These are phyloP conservation scores for Choanephora cucurbitarum DNA, from an alignment of 371 early-diverging fungal species.

Conservation along the genomic window DNA sequence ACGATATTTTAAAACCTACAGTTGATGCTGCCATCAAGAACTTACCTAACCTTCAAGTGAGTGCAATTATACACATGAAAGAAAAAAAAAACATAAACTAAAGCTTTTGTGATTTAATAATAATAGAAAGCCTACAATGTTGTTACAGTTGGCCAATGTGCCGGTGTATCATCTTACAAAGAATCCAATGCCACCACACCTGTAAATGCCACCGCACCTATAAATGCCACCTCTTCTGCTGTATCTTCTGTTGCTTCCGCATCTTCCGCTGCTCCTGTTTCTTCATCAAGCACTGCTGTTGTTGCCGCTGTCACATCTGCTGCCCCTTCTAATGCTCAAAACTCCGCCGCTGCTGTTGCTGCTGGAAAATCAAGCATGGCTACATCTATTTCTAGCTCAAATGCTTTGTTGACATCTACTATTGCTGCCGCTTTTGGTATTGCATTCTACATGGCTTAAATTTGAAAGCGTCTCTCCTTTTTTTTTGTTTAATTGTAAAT, in stretches of 20 bases:
- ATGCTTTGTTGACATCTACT: neutral
- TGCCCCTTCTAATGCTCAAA: constrained; percentile 7
- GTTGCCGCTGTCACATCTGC: constrained; percentile 7
- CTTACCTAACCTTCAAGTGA: constrained; percentile 48
- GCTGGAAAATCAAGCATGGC: neutral
- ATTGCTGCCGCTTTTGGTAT: constrained; percentile 7
- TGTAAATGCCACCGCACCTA: constrained; percentile 13
- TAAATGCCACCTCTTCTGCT: constrained; percentile 18
- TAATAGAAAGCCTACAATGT: constrained; percentile 43
- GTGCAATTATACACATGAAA: neutral
- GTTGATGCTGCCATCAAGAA: constrained; percentile 65
- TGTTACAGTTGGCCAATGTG: constrained; percentile 44
- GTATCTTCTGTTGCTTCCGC: constrained; percentile 23
- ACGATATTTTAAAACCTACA: constrained; percentile 53
- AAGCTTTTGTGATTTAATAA: neutral
- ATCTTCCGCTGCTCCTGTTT: neutral
- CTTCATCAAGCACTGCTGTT: no score
- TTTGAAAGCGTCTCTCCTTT: neutral
- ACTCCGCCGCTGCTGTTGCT: constrained; percentile 1
- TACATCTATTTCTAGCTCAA: neutral
- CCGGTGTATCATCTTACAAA: constrained; percentile 41
- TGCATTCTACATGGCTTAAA: neutral
- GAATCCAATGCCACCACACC: constrained; percentile 24
- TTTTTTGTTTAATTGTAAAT: neutral
- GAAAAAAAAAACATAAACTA: no score